These are phyloP conservation scores for Glycyrrhiza uralensis DNA, from an alignment of 306 rosid genomes.

Conservation along the genomic window DNA sequence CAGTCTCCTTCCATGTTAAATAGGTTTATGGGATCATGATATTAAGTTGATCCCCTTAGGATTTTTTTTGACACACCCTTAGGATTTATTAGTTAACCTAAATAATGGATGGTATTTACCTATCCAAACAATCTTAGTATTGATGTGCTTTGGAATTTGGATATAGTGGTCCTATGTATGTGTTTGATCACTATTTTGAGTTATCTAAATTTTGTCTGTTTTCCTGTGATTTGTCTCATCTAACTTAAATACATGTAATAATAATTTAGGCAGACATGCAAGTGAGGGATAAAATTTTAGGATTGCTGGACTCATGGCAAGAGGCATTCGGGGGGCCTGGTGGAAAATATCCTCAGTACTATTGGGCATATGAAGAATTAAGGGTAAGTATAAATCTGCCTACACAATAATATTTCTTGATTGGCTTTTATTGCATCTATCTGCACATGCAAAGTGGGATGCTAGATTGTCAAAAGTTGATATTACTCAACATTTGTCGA, in stretches of 20 bases:
- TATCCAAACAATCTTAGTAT: not conserved
- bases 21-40: not conserved
- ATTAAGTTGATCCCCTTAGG: no score
- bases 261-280: conserved; percentile 82
- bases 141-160: not conserved
- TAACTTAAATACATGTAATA: conserved; percentile 18
- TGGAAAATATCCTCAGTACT: conserved; percentile 92
- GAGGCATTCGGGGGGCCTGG: conserved; percentile 92
- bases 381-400: conserved; percentile 44
- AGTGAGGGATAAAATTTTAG: conserved; percentile 85
- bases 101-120: conserved; percentile 1
- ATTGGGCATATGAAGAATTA: conserved; percentile 83
- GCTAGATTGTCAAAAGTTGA: not conserved
- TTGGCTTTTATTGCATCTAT: conserved; percentile 16
- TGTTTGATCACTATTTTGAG: conserved; percentile 8
- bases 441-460: not conserved
- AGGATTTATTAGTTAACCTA: not conserved
- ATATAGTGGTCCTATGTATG: not conserved
- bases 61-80: no score
- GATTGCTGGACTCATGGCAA: conserved; percentile 86
- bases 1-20: not conserved
- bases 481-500: not conserved
- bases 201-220: not conserved
- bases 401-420: conserved; percentile 3
- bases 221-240: not conserved